These are phyloP conservation scores for Trichocladium uniseriatum DNA, from an alignment of 495 filamentous ascomycete genomes.

Conservation along the genomic window DNA sequence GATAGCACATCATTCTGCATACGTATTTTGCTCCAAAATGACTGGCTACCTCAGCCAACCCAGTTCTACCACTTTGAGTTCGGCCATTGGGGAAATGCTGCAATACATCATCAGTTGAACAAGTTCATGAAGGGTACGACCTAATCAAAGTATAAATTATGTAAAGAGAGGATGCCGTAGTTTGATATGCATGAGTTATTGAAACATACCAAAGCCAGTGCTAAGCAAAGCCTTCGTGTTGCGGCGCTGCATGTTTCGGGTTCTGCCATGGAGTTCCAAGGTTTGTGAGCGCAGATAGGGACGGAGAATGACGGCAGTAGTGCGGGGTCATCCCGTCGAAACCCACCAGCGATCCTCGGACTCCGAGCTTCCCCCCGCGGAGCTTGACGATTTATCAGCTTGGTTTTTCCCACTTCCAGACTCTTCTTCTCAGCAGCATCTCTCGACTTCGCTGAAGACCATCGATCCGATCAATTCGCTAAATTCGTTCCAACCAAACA, in stretches of 20 bases:
- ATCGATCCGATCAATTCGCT: background rate
- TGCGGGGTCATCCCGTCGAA: conserved; percentile 11
- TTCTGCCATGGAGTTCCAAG: background rate
- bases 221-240: no score
- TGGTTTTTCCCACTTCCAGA: conserved; percentile 9
- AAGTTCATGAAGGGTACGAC: no score
- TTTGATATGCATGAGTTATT: no score
- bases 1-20: no score
- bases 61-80: no score
- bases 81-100: no score
- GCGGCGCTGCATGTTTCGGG: background rate
- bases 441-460: background rate
- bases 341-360: conserved; percentile 15
- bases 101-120: no score
- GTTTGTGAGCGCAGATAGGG: background rate
- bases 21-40: no score
- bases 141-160: no score
- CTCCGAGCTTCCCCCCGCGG: conserved; percentile 8
- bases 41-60: no score
- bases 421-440: background rate
- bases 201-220: no score
- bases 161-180: no score
- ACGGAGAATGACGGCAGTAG: conserved; percentile 10
- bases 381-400: conserved; percentile 1
- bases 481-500: background rate